phyloP scores from a whole-genome alignment of 1,284 basidiomycete genomes.

The Puccinia novopanici region DNA sequence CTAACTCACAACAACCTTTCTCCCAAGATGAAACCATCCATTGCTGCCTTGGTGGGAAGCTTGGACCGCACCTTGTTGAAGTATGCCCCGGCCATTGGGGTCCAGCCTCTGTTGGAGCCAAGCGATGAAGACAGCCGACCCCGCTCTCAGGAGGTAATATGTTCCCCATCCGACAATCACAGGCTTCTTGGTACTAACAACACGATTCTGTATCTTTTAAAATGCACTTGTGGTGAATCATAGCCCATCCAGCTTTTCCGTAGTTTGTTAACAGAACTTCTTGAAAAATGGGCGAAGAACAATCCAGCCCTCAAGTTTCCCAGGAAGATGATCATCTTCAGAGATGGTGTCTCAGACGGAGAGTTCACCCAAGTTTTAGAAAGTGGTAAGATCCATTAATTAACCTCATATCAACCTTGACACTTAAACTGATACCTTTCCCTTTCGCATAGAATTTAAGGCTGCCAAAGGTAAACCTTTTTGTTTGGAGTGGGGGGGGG shows the following conservation, averaged over 20 bases:
- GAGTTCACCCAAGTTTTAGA: slow-evolving; percentile 40
- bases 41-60: slow-evolving; percentile 37
- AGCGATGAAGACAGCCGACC: slow-evolving; percentile 16
- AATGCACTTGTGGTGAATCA: background rate
- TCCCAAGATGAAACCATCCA: slow-evolving; percentile 32
- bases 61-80: slow-evolving; percentile 23
- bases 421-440: too few species aligned
- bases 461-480: slow-evolving; percentile 36
- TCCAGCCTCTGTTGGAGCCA: slow-evolving; percentile 39
- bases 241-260: slow-evolving; percentile 39
- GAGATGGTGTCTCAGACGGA: slow-evolving; percentile 48
- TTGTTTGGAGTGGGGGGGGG: background rate
- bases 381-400: slow-evolving; percentile 17
- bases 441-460: slow-evolving; percentile 21
- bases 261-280: slow-evolving; percentile 9
- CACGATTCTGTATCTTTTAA: background rate
- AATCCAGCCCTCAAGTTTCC: slow-evolving; percentile 16
- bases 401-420: background rate
- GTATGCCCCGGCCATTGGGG: slow-evolving; percentile 19
- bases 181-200: too few species aligned
- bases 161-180: background rate
- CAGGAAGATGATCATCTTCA: slow-evolving; percentile 35
- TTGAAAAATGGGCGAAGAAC: slow-evolving; percentile 24
- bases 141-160: slow-evolving; percentile 40
- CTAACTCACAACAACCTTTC: slow-evolving; percentile 31